Evolutionary conservation across 768 basidiomycete genomes (phyloP).

Genomic region (Trametes elegans): DNA sequence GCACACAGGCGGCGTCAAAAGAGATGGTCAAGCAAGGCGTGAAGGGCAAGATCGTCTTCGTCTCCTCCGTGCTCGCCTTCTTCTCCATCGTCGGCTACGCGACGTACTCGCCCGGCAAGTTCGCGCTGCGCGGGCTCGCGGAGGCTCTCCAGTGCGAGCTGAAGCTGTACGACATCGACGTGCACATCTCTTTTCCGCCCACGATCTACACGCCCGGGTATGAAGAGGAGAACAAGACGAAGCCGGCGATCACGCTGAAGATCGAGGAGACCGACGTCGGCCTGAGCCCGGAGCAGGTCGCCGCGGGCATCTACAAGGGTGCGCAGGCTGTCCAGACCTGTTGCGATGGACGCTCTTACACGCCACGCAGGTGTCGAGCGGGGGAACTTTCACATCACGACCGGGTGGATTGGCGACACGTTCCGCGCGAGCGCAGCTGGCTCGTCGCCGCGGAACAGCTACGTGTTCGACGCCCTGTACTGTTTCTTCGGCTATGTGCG

Average conservation of each 20-base stretch:
- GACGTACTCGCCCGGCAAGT: slow-evolving; percentile 81
- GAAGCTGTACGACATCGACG: slow-evolving; percentile 68
- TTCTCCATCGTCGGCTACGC: slow-evolving; percentile 78
- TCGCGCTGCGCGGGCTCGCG: slow-evolving; percentile 80
- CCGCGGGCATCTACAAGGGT: slow-evolving; percentile 60
- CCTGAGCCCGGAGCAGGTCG: slow-evolving; percentile 60
- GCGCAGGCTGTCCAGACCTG: slow-evolving; percentile 9
- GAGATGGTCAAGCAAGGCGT: slow-evolving; percentile 53
- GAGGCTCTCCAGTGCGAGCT: slow-evolving; percentile 82
- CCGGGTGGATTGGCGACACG: slow-evolving; percentile 64
- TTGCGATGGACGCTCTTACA: too few species aligned
- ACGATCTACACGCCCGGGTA: slow-evolving; percentile 81
- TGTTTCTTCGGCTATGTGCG: slow-evolving; percentile 35
- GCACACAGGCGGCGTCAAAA: slow-evolving; percentile 58
- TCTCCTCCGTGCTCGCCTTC: slow-evolving; percentile 73
- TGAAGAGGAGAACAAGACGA: slow-evolving; percentile 74
- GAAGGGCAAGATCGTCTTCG: slow-evolving; percentile 71
- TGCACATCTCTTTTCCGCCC: slow-evolving; percentile 81
- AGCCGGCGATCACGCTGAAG: slow-evolving; percentile 70
- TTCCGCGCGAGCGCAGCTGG: slow-evolving; percentile 74
- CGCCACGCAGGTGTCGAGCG: slow-evolving; percentile 64
- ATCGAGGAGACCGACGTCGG: slow-evolving; percentile 76
- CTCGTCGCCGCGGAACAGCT: slow-evolving; percentile 55
- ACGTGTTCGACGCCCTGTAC: slow-evolving; percentile 50
- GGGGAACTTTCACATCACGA: slow-evolving; percentile 75